Evolutionary conservation across 371 early-diverging fungal species (phyloP), one percentile per base, ranked within the genome.

Genomic region (Circinella minor): DNA sequence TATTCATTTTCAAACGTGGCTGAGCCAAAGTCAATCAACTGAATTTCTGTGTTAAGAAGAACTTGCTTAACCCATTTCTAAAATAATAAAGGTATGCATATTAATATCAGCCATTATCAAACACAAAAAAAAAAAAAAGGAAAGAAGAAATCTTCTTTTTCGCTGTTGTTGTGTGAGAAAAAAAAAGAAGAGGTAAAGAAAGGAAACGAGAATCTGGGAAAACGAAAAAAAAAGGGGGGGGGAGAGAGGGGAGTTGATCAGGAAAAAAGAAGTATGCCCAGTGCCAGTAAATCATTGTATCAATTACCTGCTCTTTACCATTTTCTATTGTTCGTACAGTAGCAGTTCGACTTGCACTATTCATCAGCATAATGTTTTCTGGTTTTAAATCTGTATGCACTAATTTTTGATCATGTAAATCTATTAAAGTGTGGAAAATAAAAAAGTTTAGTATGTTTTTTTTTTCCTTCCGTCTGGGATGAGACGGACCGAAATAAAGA

Each of bases 1-100:
- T 94, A 95, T 66, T 97, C 97, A 64, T 91, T 82, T 73, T 97
- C 93, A 79, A 95, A 96, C n/a, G 95, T 95, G 15, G 98, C 96
- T 61, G 92, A 91, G 55, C 97, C 98, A 86, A 97, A 97, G 79
- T 97, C 99, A 69, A 98, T 98, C 48, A 98, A 75, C n/a, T 92
- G 84, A 63, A 98, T 93, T 37, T 91, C 86, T 0, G 96, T 90
- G 68, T 84, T 83, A 54, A 81, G 67, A 17, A 98, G 83, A 68
- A 91, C 83, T 66, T 85, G 87, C 39, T 81, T 64, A 4, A 14
- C 46, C 62, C 62, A 46, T 61, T 61, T 46, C 38, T 46, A 51
- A 13, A 17, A 43, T 6, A 43, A 43, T 43, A 43, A 9, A 9
- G 43, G 43, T 43, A 43, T 43, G 27, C 27, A 27, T 27, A 27